Evolutionary conservation across 1,284 basidiomycete species (phyloP).

Genomic region (Trichosporon sp.): DNA sequence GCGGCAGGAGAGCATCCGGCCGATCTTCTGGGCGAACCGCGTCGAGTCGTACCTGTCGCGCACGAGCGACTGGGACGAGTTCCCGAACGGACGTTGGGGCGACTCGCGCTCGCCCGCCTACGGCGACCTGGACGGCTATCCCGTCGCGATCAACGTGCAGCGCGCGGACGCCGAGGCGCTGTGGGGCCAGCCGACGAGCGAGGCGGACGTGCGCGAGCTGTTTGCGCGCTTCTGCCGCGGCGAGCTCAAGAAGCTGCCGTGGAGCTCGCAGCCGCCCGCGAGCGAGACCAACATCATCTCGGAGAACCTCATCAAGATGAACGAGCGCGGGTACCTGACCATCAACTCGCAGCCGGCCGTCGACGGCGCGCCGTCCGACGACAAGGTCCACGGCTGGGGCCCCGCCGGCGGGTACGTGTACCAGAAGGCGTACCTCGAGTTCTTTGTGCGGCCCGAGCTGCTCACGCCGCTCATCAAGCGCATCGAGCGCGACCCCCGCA

Average conservation of each 20-base stretch:
- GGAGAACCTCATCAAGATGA: conserved; percentile 74
- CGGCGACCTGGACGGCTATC: conserved; percentile 94
- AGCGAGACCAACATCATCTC: conserved; percentile 82
- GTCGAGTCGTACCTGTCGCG: conserved; percentile 85
- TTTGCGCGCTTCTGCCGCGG: conserved; percentile 77
- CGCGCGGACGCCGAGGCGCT: conserved; percentile 65
- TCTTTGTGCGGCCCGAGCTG: conserved; percentile 75
- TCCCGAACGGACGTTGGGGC: conserved; percentile 97
- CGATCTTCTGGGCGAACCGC: conserved; percentile 84
- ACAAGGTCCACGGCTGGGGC: conserved; percentile 89
- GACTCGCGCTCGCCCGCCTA: conserved; percentile 96
- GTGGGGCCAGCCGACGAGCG: conserved; percentile 76
- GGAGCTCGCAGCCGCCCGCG: conserved; percentile 87
- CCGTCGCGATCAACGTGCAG: conserved; percentile 73
- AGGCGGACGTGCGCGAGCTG: conserved; percentile 59
- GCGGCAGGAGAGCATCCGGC: conserved; percentile 80
- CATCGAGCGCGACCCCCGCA: conserved; percentile 80
- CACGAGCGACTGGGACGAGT: conserved; percentile 96
- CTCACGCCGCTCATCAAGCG: conserved; percentile 71
- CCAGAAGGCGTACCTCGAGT: conserved; percentile 99
- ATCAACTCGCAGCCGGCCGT: conserved; percentile 99
- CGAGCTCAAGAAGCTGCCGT: conserved; percentile 73
- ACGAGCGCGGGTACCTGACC: conserved; percentile 85
- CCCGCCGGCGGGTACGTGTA: conserved; percentile 87
- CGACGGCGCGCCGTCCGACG: conserved; percentile 80